Conservation (phyloP, 2,329 filamentous ascomycete species). For the Hymenotorrendiella dingleyae region DNA sequence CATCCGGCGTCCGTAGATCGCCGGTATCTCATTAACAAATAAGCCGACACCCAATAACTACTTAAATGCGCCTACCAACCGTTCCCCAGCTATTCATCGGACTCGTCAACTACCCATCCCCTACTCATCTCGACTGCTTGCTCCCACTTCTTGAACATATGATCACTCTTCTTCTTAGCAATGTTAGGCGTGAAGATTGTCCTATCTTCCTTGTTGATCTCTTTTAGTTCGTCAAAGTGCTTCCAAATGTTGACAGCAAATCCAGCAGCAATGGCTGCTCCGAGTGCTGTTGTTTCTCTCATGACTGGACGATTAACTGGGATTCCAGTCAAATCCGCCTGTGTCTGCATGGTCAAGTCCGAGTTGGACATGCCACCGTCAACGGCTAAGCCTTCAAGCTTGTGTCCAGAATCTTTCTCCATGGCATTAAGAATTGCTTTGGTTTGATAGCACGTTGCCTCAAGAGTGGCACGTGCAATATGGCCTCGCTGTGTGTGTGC, state of each 20-base stretch:
- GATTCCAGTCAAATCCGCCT: constrained; percentile 75
- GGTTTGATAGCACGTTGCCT: constrained; percentile 69
- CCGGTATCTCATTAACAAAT: constrained; percentile 1
- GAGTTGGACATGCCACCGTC: constrained; percentile 71
- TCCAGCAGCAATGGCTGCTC: constrained; percentile 77
- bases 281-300: constrained; percentile 78
- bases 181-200: constrained; percentile 65
- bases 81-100: constrained; percentile 4
- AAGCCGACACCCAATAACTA: not conserved
- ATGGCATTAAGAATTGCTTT: constrained; percentile 69
- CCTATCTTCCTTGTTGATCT: constrained; percentile 64
- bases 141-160: constrained; percentile 66
- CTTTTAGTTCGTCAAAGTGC: constrained; percentile 63
- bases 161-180: constrained; percentile 48
- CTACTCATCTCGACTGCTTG: constrained; percentile 74
- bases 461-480: constrained; percentile 64
- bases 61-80: too few species aligned
- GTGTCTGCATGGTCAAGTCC: constrained; percentile 70
- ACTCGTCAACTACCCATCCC: constrained; percentile 50
- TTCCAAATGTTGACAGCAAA: constrained; percentile 71
- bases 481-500: constrained; percentile 65
- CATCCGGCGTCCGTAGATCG: constrained; percentile 5
- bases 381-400: constrained; percentile 57
- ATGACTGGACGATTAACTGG: constrained; percentile 72
- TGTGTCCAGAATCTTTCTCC: constrained; percentile 63